Percentiles rank a stretch among this genome's conserved stretches.
Conservation (phyloP, 257 asterid genomes). For the Capsicum rhomboideum region DNA sequence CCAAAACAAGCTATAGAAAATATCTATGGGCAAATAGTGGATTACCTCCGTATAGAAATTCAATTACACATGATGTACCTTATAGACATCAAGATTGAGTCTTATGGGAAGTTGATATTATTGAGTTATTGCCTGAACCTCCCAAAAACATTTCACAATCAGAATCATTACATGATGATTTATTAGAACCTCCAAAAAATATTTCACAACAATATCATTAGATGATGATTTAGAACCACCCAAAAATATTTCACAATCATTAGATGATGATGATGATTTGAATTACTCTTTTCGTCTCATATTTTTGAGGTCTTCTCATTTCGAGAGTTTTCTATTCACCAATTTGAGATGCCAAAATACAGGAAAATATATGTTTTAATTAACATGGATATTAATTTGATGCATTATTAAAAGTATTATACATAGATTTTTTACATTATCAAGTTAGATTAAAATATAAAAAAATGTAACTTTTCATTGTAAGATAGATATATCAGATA, state of each 20-base stretch:
- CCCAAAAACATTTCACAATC: too few species aligned
- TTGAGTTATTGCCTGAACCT: constrained; percentile 17
- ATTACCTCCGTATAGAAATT: not conserved
- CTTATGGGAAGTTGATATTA: constrained; percentile 8
- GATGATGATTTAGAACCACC: not conserved
- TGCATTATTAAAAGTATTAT: not conserved
- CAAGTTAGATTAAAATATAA: too few species aligned
- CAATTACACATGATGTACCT: constrained; percentile 7
- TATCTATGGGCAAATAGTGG: constrained; percentile 9
- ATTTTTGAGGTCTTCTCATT: not conserved
- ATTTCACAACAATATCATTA: not conserved
- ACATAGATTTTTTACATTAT: too few species aligned
- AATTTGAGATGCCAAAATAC: not conserved
- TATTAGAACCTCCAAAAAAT: not conserved
- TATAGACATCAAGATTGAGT: not conserved
- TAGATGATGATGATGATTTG: not conserved
- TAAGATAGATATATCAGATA: too few species aligned
- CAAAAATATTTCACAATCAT: not conserved
- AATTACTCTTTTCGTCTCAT: not conserved
- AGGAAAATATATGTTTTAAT: not conserved
- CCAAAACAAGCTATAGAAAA: constrained; percentile 9
- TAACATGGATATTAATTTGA: not conserved
- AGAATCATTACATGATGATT: not conserved
- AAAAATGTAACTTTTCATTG: too few species aligned
- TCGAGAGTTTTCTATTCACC: not conserved